phyloP scores from a whole-genome alignment of 2,329 filamentous ascomycete genomes.

The Rachicladosporium sp. region DNA sequence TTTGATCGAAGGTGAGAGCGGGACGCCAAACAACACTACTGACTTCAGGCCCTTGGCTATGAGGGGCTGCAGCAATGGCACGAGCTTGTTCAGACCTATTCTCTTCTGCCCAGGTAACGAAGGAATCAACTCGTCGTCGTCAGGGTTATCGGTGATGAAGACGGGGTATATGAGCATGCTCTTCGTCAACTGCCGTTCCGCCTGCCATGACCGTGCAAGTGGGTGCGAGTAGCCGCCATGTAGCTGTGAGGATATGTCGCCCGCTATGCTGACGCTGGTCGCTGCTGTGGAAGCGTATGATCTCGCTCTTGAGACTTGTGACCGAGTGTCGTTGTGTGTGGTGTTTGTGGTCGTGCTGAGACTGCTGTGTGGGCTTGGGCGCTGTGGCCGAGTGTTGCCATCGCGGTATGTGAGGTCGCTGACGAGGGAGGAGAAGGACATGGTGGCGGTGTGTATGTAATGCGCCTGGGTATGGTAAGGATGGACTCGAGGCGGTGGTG shows the following conservation, averaged over 20 bases:
- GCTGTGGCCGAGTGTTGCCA: slow-evolving; percentile 5
- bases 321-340: slow-evolving; percentile 34
- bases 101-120: slow-evolving; percentile 85
- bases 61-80: slow-evolving; percentile 74
- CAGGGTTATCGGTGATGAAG: slow-evolving; percentile 87
- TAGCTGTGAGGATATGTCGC: slow-evolving; percentile 40
- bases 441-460: slow-evolving; percentile 12
- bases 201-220: slow-evolving; percentile 40
- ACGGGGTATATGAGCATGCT: slow-evolving; percentile 98
- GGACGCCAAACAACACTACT: slow-evolving; percentile 93
- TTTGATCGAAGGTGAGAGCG: slow-evolving; percentile 66
- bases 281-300: slow-evolving; percentile 41
- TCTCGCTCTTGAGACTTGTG: slow-evolving; percentile 33
- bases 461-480: not conserved
- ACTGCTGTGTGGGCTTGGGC: slow-evolving; percentile 17
- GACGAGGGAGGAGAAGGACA: slow-evolving; percentile 42
- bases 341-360: slow-evolving; percentile 18
- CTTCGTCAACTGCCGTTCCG: slow-evolving; percentile 41
- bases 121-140: slow-evolving; percentile 81
- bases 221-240: slow-evolving; percentile 42
- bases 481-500: too few relatives aligned
- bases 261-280: slow-evolving; percentile 40
- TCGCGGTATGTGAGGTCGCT: slow-evolving; percentile 40
- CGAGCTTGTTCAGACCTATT: slow-evolving; percentile 72
- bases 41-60: slow-evolving; percentile 81